Percentiles rank a stretch among this genome's conserved stretches.
Evolutionary conservation across 208 protist species (phyloP).

Genomic region (Acanthamoeba royreba): DNA sequence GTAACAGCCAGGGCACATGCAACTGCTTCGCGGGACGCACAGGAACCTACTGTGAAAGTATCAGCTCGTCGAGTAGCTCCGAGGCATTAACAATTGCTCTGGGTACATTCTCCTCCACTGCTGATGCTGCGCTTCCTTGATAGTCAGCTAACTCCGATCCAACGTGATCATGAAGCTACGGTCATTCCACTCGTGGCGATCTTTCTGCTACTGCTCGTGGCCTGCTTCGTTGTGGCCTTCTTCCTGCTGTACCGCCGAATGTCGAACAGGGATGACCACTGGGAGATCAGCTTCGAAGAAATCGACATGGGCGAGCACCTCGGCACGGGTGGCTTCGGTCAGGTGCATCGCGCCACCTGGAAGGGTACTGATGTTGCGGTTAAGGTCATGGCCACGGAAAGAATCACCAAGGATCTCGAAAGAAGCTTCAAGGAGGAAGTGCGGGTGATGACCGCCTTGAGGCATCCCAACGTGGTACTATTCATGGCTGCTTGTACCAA

Average conservation of each 20-base stretch:
- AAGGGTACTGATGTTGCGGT: slow-evolving; percentile 35
- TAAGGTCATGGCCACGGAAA: neutral
- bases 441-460: neutral
- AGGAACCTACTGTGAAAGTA: neutral
- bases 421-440: slow-evolving; percentile 6
- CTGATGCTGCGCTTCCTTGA: neutral
- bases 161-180: neutral
- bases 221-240: neutral
- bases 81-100: neutral
- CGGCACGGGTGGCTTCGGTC: slow-evolving; percentile 18
- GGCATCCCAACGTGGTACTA: neutral
- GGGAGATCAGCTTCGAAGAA: slow-evolving; percentile 21
- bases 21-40: neutral
- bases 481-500: neutral
- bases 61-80: neutral
- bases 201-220: neutral
- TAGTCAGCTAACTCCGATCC: neutral
- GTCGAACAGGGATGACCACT: neutral
- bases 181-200: neutral
- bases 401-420: neutral
- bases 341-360: neutral
- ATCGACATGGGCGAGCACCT: neutral
- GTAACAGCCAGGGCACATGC: neutral
- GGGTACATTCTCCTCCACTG: neutral
- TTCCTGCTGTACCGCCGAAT: neutral